phyloP scores from a whole-genome alignment of 495 filamentous ascomycete genomes.

The Friedmanniomyces endolithicus region DNA sequence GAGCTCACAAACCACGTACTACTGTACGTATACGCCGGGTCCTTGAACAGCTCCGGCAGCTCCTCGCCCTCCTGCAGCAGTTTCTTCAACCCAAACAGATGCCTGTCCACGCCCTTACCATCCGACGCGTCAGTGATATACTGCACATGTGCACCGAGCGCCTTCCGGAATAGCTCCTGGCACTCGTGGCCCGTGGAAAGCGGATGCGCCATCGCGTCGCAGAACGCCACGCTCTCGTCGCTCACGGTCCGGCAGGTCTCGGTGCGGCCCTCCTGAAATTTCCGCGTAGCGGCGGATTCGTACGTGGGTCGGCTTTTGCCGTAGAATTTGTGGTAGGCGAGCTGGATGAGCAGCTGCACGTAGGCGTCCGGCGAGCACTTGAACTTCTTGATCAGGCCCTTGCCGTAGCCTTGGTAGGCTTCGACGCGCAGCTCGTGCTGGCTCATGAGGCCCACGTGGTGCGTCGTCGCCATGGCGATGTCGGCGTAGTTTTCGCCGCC shows the following conservation, averaged over 20 bases:
- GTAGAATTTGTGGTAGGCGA: constrained; percentile 99
- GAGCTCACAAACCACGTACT: constrained; percentile 80
- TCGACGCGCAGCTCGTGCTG: constrained; percentile 88
- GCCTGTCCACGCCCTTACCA: constrained; percentile 87
- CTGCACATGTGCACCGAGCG: constrained; percentile 67
- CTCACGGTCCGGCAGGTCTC: constrained; percentile 90
- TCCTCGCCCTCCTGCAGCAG: constrained; percentile 70
- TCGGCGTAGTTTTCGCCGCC: constrained; percentile 56
- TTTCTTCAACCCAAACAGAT: constrained; percentile 95
- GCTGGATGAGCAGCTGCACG: constrained; percentile 96
- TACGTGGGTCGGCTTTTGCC: constrained; percentile 96
- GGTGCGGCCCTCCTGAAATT: constrained; percentile 91
- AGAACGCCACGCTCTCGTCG: constrained; percentile 86
- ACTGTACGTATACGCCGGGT: constrained; percentile 76
- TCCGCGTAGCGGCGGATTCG: constrained; percentile 87
- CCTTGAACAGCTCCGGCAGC: constrained; percentile 69
- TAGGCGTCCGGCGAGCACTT: constrained; percentile 96
- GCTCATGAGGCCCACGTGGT: constrained; percentile 68
- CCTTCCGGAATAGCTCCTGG: constrained; percentile 65
- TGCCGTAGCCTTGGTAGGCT: constrained; percentile 93
- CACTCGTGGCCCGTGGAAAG: constrained; percentile 47
- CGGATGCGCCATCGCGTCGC: constrained; percentile 67
- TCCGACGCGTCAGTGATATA: constrained; percentile 84
- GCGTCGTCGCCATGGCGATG: constrained; percentile 59
- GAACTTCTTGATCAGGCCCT: constrained; percentile 99